Percentiles rank a stretch among this genome's conserved stretches.
Conservation (phyloP, 768 basidiomycete genomes). For the Boletus pseudopeckii region DNA sequence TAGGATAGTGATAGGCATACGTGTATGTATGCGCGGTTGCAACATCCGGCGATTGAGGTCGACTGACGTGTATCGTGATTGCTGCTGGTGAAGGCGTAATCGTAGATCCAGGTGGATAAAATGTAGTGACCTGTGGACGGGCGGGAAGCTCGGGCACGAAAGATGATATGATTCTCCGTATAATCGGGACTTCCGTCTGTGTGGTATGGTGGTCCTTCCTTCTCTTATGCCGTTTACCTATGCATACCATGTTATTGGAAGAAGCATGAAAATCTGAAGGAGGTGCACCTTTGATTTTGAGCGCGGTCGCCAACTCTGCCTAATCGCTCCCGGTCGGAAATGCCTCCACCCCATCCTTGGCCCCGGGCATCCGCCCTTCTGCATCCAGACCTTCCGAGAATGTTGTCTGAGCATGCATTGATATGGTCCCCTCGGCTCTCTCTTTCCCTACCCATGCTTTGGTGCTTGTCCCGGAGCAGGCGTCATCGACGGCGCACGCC, state of each 20-base stretch:
- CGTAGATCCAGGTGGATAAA: conserved; percentile 46
- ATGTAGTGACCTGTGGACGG: conserved; percentile 54
- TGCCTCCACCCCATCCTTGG: conserved; percentile 67
- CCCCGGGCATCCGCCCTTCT: conserved; percentile 72
- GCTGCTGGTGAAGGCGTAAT: conserved; percentile 12
- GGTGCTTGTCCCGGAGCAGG: conserved; percentile 16
- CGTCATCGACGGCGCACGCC: conserved; percentile 42
- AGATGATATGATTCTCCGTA: conserved; percentile 46
- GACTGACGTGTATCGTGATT: background rate
- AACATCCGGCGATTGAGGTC: background rate
- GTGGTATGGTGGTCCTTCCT: conserved; percentile 70
- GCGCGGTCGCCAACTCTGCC: conserved; percentile 64
- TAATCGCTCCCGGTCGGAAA: conserved; percentile 69
- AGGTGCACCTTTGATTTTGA: conserved; percentile 66
- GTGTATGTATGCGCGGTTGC: conserved; percentile 18
- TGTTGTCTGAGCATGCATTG: conserved; percentile 37
- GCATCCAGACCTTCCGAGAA: conserved; percentile 53
- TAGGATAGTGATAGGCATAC: conserved; percentile 29
- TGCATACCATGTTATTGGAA: background rate
- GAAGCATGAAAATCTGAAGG: background rate
- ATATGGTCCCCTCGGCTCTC: conserved; percentile 53
- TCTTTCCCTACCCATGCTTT: conserved; percentile 21
- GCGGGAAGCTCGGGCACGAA: conserved; percentile 54
- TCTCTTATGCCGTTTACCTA: conserved; percentile 49
- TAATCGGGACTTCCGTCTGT: conserved; percentile 79